Base-by-base conservation (phyloP, 2,329 filamentous ascomycete species). In the Alternaria hordeiaustralica region DNA sequence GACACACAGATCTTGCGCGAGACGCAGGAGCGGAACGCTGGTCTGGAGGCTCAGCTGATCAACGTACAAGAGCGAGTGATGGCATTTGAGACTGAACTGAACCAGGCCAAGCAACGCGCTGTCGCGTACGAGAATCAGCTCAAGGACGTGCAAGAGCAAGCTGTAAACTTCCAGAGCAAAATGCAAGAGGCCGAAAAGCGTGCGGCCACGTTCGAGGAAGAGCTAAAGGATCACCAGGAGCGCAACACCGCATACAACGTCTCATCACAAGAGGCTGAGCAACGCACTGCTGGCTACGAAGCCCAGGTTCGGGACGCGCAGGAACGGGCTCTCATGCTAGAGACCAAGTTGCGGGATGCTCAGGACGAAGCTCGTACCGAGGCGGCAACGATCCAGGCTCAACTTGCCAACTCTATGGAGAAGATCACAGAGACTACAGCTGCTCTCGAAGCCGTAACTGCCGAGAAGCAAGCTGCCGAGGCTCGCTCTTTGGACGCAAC, bases 311-410 rank as follows among this genome's bases (percentile, higher is more conserved):
- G 73, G 23, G 74, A 76, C 45, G 74, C 74, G 8, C 75, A 78
- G 56, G 71, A 78, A 56, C 73, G 76, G 18, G 71, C 78, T 20
- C 61, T 75, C n/a, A 63, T 66, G 18, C 71, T 82, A 13, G 77
- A 81, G 53, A 60, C 51, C 12, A 70, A 81, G 33, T 69, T 81
- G 11, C 64, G 68, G 26, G 75, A 79, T 23, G 64, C 66, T 4
- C 66, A 68, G 41, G 78, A 82, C 26, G 74, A 80, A 20, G 76
- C 77, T 13, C 76, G 75, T 23, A 71, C 75, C 15, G 72, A 77
- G 61, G 75, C 66, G 15, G 74, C 73, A 50, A 77, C 79, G 57
- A 79, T 75, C 12, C 76, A 81, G 65, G 71, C 76, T n/a, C 75
- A 80, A 55, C 71, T 80, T 21, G 61, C 71, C 11, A 75, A 78